phyloP scores from a whole-genome alignment of 2,329 filamentous ascomycete genomes.

The Biscogniauxia marginata region DNA sequence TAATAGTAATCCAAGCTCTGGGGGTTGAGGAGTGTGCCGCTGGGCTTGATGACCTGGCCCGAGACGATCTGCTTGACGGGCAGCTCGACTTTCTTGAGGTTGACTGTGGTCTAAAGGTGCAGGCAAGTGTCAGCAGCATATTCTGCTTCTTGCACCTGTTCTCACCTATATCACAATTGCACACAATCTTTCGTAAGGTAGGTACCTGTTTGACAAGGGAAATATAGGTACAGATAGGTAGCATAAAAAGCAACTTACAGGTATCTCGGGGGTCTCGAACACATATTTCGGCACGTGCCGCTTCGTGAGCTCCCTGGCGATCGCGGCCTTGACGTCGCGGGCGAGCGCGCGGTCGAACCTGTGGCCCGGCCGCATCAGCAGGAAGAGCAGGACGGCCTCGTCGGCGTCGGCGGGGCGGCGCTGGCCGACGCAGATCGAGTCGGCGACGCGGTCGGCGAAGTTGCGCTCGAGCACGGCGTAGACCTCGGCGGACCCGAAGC shows the following conservation, averaged over 20 bases:
- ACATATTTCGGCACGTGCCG: conserved; percentile 76
- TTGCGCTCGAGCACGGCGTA: conserved; percentile 69
- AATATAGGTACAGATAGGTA: not conserved
- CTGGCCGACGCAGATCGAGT: conserved; percentile 80
- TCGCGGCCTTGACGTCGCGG: conserved; percentile 59
- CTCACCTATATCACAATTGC: too few relatives aligned
- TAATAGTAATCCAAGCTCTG: conserved; percentile 76
- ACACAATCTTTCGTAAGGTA: too few relatives aligned
- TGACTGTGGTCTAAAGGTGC: conserved; percentile 67
- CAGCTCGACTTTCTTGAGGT: conserved; percentile 81
- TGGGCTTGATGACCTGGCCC: conserved; percentile 70
- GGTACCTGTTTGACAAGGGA: not conserved
- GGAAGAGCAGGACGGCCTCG: conserved; percentile 55
- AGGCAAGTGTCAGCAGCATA: conserved; percentile 18
- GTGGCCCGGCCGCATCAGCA: conserved; percentile 56
- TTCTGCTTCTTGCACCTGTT: not conserved
- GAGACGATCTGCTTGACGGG: conserved; percentile 83
- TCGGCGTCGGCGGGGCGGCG: conserved; percentile 57
- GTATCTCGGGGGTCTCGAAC: conserved; percentile 79
- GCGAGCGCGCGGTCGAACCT: conserved; percentile 56
- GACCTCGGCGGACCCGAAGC: conserved; percentile 79
- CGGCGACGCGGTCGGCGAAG: conserved; percentile 62
- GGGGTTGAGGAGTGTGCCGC: conserved; percentile 75
- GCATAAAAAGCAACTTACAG: conserved; percentile 49
- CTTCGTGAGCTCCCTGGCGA: conserved; percentile 65